Evolutionary conservation across 139 green algal genomes (phyloP), one percentile per base, ranked within the genome.

Genomic region (Marvania coccoides): DNA sequence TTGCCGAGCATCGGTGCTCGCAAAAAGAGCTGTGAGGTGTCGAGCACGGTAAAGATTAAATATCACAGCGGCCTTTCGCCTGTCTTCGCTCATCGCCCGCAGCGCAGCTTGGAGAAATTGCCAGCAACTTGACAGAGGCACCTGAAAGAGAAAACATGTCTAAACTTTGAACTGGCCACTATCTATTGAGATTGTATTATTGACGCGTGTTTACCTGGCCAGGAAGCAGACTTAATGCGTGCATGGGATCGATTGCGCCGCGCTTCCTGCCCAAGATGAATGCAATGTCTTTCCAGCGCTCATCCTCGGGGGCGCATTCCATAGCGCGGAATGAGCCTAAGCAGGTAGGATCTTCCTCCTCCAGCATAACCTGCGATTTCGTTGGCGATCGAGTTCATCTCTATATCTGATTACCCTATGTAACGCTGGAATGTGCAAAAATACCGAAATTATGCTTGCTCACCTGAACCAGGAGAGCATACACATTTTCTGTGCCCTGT

Each of bases 101-200:
- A 96, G 56, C 8, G 76, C 65, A 12, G 71, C 79, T 40, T 83
- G 76, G 54, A 96, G 70, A 64, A 90, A 93, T 1, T 78, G 72
- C 35, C 89, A 48, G 24, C 90, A 63, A 14, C 67, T 73, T 3
- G 46, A 4, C 5, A 90, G 68, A 0, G 74, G 58, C 28, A 89
- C 47, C 51, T 74, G 28, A 38, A 37, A 51, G 55, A 0, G 64
- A 42, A 15, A 88, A n/a, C n/a, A n/a, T n/a, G n/a, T n/a, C n/a
- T n/a, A n/a, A n/a, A n/a, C n/a, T n/a, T n/a, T n/a, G n/a, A n/a
- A n/a, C n/a, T n/a, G n/a, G n/a, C n/a, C n/a, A n/a, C n/a, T n/a
- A n/a, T n/a, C n/a, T n/a, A n/a, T n/a, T n/a, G n/a, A n/a, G n/a
- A n/a, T n/a, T n/a, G n/a, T n/a, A n/a, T n/a, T n/a, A n/a, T n/a